Conservation (phyloP, 2,329 filamentous ascomycete species). For the Atkinsonella hypoxylon region DNA sequence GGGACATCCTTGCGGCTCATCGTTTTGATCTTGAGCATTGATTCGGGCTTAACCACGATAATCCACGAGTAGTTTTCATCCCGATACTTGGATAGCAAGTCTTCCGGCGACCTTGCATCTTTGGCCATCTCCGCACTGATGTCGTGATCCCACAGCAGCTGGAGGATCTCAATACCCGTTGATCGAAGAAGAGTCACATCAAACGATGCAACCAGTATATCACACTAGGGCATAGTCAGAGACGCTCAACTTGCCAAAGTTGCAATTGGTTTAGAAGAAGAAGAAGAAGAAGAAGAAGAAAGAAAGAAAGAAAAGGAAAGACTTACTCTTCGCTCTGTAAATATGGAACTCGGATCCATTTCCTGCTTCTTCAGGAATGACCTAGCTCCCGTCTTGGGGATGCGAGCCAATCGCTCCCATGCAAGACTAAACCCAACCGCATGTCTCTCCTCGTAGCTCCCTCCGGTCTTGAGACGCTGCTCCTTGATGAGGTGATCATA, state of each 20-base stretch:
- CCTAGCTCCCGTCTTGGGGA: conserved; percentile 43
- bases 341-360: conserved; percentile 48
- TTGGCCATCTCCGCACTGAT: conserved; percentile 82
- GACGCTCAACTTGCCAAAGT: too few relatives aligned
- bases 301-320: neutral
- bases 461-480: conserved; percentile 58
- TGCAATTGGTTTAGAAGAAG: too few relatives aligned
- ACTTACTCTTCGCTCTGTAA: conserved; percentile 51
- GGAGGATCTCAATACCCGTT: conserved; percentile 63
- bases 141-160: conserved; percentile 68
- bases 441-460: conserved; percentile 53
- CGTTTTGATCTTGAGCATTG: conserved; percentile 65
- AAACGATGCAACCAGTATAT: conserved; percentile 82
- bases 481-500: conserved; percentile 86
- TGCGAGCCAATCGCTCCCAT: conserved; percentile 68
- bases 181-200: conserved; percentile 65
- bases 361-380: conserved; percentile 58
- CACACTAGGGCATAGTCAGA: conserved; percentile 42
- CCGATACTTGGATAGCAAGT: conserved; percentile 62
- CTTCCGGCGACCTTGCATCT: conserved; percentile 68
- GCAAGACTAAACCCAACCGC: conserved; percentile 88
- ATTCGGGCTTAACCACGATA: conserved; percentile 73
- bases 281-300: neutral
- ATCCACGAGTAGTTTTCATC: conserved; percentile 78
- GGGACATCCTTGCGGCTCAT: conserved; percentile 61